Percentiles rank a stretch among this genome's conserved stretches.
Conservation (phyloP, 1,139 yeast species). For the Pichia inconspicua region DNA sequence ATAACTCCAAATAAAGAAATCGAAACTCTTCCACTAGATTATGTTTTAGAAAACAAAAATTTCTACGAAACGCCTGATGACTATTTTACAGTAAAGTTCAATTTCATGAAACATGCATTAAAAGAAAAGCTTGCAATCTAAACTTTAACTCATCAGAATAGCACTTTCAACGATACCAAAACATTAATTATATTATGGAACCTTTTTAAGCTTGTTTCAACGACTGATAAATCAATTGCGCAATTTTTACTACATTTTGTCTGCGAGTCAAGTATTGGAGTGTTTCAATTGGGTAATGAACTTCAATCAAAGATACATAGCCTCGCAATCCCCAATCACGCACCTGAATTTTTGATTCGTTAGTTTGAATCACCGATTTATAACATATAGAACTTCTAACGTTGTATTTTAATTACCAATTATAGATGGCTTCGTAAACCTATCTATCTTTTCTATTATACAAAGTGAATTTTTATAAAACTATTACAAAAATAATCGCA, state of each 20-base stretch:
- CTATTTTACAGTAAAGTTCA: constrained; percentile 37
- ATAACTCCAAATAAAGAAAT: constrained; percentile 72
- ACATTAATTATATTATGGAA: too few relatives aligned
- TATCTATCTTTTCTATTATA: not conserved
- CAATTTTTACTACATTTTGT: not conserved
- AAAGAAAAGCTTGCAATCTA: constrained; percentile 24
- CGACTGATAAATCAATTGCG: not conserved
- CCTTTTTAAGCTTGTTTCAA: not conserved
- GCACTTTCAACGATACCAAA: not conserved
- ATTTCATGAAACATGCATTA: constrained; percentile 28
- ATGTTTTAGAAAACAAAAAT: constrained; percentile 53
- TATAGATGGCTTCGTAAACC: not conserved
- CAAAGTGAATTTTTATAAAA: not conserved
- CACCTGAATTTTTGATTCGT: too few relatives aligned
- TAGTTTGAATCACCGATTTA: not conserved
- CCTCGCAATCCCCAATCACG: not conserved
- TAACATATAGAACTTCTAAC: not conserved
- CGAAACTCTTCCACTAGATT: constrained; percentile 58
- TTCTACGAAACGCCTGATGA: constrained; percentile 58
- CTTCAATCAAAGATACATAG: not conserved
- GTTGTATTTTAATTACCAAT: not conserved
- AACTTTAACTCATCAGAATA: not conserved
- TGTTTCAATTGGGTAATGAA: not conserved
- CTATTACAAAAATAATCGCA: not conserved
- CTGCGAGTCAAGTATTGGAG: not conserved